Evolutionary conservation across 139 green algal species (phyloP), one percentile per base, ranked within the genome.

Genomic region (Desmodesmus armatus): DNA sequence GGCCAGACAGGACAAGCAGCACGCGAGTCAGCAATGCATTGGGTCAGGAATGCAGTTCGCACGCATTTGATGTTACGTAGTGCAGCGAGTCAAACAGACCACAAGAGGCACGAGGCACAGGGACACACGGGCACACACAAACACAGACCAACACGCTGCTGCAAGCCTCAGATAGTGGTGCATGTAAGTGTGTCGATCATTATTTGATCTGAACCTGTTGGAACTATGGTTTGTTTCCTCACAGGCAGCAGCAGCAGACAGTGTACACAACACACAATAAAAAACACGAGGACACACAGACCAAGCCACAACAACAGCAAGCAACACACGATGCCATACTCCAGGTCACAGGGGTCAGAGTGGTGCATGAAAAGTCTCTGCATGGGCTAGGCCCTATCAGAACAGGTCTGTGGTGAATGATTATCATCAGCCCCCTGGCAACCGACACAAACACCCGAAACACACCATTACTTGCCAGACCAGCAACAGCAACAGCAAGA

Each of bases 161-260:
- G 3, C 72, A 82, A 67, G 88, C 91, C 81, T 96, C 92, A 90
- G 92, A 92, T 96, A 91, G 92, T 96, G 90, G 92, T 96, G 93
- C 93, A 96, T 96, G 93, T 94, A 85, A 88, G 78, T 15, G 76
- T 91, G 85, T 93, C 84, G 65, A 72, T 91, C 87, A 77, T 39
- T 39, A 21, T 33, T 21, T 89, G 21, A 85, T 89, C 82, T 88
- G 85, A 80, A 89, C 66, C 73, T 88, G 66, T 84, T 82, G 77
- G 72, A 33, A 87, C n/a, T 79, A 76, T 40, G 79, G 29, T 84
- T n/a, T n/a, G n/a, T n/a, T n/a, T 86, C 80, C 35, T 86, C 80
- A 44, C 33, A 9, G 66, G 67, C 66, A 66, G 23, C 55, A 43
- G 63, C 66, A 60, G 29, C 44, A 47, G 3, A 39, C 51, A 63